Evolutionary conservation across 139 green algal genomes (phyloP).

Genomic region (Nannochloris sp.): DNA sequence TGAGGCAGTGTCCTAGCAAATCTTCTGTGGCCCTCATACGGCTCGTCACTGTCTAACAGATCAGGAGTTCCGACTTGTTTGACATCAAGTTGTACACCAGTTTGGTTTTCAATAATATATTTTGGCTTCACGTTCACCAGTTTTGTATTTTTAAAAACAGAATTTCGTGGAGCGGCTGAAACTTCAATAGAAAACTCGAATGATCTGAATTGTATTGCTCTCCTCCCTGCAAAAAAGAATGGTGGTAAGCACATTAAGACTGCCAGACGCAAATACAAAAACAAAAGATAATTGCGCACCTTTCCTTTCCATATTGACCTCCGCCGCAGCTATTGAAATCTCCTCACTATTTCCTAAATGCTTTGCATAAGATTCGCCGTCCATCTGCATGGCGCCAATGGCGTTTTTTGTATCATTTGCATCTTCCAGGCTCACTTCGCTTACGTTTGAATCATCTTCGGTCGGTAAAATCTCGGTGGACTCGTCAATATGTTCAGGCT

Average conservation of each 20-base stretch:
- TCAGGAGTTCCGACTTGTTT: constrained; percentile 70
- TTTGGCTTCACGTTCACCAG: constrained; percentile 74
- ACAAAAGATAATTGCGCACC: too few relatives aligned
- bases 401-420: too few relatives aligned
- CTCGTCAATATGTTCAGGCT: not conserved
- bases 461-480: not conserved
- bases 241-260: too few relatives aligned
- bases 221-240: constrained; percentile 6
- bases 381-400: too few relatives aligned
- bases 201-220: constrained; percentile 27
- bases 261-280: too few relatives aligned
- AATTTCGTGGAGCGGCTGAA: constrained; percentile 40
- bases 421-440: not conserved
- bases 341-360: too few relatives aligned
- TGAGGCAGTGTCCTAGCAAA: constrained; percentile 47
- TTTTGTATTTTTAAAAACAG: constrained; percentile 52
- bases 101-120: constrained; percentile 80
- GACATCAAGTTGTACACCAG: constrained; percentile 59
- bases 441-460: not conserved
- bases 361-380: too few relatives aligned
- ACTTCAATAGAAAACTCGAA: constrained; percentile 71
- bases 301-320: too few relatives aligned
- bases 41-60: constrained; percentile 3
- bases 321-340: too few relatives aligned
- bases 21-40: constrained; percentile 10